Conservation (phyloP, 2,329 filamentous ascomycete genomes). For the Ciborinia camelliae region DNA sequence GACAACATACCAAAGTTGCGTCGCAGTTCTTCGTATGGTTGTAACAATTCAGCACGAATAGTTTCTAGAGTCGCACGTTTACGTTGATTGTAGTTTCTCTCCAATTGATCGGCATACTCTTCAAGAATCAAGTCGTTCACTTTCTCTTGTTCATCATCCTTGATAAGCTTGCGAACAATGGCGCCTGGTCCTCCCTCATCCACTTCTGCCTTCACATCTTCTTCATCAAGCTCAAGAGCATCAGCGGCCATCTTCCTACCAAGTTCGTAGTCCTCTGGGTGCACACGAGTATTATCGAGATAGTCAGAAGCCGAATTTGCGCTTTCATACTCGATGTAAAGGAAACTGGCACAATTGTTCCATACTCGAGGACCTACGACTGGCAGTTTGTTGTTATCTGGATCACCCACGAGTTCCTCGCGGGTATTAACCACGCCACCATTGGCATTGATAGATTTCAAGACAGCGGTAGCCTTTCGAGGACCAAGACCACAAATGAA, state of each 20-base stretch:
- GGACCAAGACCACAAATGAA: slow-evolving; percentile 90
- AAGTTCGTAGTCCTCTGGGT: slow-evolving; percentile 97
- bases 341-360: slow-evolving; percentile 95
- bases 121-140: slow-evolving; percentile 96
- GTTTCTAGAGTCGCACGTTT: slow-evolving; percentile 96
- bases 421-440: slow-evolving; percentile 81
- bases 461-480: slow-evolving; percentile 78
- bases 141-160: slow-evolving; percentile 88
- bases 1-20: slow-evolving; percentile 69
- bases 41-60: slow-evolving; percentile 88
- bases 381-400: slow-evolving; percentile 70
- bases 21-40: slow-evolving; percentile 90
- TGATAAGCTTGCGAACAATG: slow-evolving; percentile 91
- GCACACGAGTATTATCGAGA: slow-evolving; percentile 92
- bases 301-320: slow-evolving; percentile 81
- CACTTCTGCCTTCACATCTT: slow-evolving; percentile 92
- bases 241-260: slow-evolving; percentile 98
- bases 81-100: slow-evolving; percentile 86
- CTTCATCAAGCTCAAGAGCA: slow-evolving; percentile 92
- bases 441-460: slow-evolving; percentile 90
- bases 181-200: slow-evolving; percentile 87
- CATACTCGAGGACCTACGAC: slow-evolving; percentile 88
- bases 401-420: slow-evolving; percentile 84
- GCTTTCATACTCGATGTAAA: slow-evolving; percentile 85
- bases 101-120: slow-evolving; percentile 93